Evolutionary conservation across 2,329 filamentous ascomycete species (phyloP).

Genomic region (Colletotrichum abscissum): DNA sequence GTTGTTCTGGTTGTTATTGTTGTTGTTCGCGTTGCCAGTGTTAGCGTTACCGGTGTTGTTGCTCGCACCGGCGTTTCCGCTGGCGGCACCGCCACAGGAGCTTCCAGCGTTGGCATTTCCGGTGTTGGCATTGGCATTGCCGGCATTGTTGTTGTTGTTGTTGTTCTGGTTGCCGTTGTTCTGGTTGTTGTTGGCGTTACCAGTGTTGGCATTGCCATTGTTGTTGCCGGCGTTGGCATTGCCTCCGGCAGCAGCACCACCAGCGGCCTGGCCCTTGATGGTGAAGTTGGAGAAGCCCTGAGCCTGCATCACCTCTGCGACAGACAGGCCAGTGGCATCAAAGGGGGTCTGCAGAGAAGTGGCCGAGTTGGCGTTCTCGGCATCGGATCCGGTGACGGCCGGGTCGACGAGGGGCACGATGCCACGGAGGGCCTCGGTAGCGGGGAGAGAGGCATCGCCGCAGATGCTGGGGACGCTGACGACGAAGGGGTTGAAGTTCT

Average conservation of each 20-base stretch:
- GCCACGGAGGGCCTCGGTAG: slow-evolving; percentile 69
- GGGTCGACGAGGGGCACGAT: slow-evolving; percentile 77
- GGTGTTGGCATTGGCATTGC: slow-evolving; percentile 42
- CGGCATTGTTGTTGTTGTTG: slow-evolving; percentile 19
- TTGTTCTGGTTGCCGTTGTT: slow-evolving; percentile 35
- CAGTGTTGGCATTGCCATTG: slow-evolving; percentile 7
- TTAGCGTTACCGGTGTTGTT: slow-evolving; percentile 33
- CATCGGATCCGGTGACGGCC: slow-evolving; percentile 64
- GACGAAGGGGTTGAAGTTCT: slow-evolving; percentile 78
- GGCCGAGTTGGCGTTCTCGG: slow-evolving; percentile 70
- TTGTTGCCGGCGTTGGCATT: slow-evolving; percentile 40
- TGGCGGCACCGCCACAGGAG: slow-evolving; percentile 19
- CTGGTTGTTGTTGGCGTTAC: slow-evolving; percentile 40
- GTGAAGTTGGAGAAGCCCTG: slow-evolving; percentile 74
- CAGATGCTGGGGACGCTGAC: slow-evolving; percentile 72
- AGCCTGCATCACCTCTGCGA: slow-evolving; percentile 71
- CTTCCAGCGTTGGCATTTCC: slow-evolving; percentile 38
- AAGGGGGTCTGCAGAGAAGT: slow-evolving; percentile 65
- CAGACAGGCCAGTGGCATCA: slow-evolving; percentile 69
- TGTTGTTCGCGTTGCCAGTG: slow-evolving; percentile 9
- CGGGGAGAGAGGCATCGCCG: slow-evolving; percentile 70
- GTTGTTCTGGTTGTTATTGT: slow-evolving; percentile 22
- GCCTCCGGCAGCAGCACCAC: slow-evolving; percentile 40
- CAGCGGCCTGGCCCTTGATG: slow-evolving; percentile 49
- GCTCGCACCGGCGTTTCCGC: slow-evolving; percentile 4